Conservation (phyloP, 768 basidiomycete species). For the Tylopilus balloui region DNA sequence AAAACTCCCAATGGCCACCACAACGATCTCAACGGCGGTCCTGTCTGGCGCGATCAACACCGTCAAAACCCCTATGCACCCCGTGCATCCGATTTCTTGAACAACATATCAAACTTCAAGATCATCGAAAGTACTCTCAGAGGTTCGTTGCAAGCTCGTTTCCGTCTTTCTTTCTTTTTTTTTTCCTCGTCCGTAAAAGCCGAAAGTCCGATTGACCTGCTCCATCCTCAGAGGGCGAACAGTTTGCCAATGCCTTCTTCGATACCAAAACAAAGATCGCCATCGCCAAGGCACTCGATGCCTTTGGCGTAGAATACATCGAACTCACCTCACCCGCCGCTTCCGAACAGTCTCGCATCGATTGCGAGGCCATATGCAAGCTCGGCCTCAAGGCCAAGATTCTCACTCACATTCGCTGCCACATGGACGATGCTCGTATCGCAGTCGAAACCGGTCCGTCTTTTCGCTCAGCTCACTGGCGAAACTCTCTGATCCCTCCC, state of each 20-base stretch:
- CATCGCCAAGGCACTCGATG: slow-evolving; percentile 96
- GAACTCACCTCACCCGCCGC: slow-evolving; percentile 98
- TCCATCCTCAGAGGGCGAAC: slow-evolving; percentile 77
- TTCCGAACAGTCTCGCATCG: slow-evolving; percentile 87
- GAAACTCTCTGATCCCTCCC: background rate
- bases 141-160: slow-evolving; percentile 48
- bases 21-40: slow-evolving; percentile 35
- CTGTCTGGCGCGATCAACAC: slow-evolving; percentile 36
- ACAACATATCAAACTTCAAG: slow-evolving; percentile 88
- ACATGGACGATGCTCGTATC: slow-evolving; percentile 98
- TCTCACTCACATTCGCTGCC: slow-evolving; percentile 97
- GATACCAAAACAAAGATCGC: slow-evolving; percentile 99
- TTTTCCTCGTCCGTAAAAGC: background rate
- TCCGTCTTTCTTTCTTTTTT: background rate
- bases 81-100: slow-evolving; percentile 87
- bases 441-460: slow-evolving; percentile 91
- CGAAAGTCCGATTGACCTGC: slow-evolving; percentile 14
- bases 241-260: slow-evolving; percentile 99
- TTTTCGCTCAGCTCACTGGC: background rate
- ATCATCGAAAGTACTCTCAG: slow-evolving; percentile 97
- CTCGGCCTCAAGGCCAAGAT: slow-evolving; percentile 95
- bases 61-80: slow-evolving; percentile 79
- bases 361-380: slow-evolving; percentile 99
- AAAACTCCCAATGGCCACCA: slow-evolving; percentile 38
- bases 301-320: slow-evolving; percentile 99